phyloP scores from a whole-genome alignment of 129 eudicot genomes.

The Gnaphalium uliginosum region DNA sequence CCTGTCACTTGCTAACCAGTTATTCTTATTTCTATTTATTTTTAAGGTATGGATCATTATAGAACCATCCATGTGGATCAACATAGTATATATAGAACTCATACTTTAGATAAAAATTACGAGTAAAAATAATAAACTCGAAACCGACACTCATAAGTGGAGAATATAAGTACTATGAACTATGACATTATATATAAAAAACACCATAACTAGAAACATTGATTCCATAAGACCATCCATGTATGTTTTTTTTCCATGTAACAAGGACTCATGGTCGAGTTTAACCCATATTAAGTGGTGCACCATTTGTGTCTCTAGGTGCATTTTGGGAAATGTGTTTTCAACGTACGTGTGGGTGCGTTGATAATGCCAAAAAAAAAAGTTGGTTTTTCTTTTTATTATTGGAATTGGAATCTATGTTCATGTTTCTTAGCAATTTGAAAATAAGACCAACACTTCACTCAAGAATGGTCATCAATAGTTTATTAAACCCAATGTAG shows the following conservation, averaged over 20 bases:
- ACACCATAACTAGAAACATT: constrained; percentile 32
- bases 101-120: neutral
- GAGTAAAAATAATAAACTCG: constrained; percentile 5
- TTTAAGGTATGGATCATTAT: neutral
- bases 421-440: constrained; percentile 27
- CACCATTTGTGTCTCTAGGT: constrained; percentile 34
- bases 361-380: constrained; percentile 27
- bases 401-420: constrained; percentile 23
- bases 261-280: constrained; percentile 45
- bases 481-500: constrained; percentile 32
- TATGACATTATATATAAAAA: constrained; percentile 2
- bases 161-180: constrained; percentile 6
- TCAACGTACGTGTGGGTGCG: constrained; percentile 38
- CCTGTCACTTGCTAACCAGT: no score
- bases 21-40: no score
- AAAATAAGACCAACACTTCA: constrained; percentile 34
- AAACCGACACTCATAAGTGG: constrained; percentile 20
- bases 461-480: constrained; percentile 28
- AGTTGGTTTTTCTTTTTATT: neutral
- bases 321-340: constrained; percentile 20
- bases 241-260: constrained; percentile 59
- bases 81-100: neutral
- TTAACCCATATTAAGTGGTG: constrained; percentile 28
- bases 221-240: constrained; percentile 51
- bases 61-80: constrained; percentile 5